A percentile compares a stretch with the other conserved stretches of the same genome.
These are phyloP conservation scores for Tuber magnatum DNA, from an alignment of 495 filamentous ascomycete species.

Conservation along the genomic window DNA sequence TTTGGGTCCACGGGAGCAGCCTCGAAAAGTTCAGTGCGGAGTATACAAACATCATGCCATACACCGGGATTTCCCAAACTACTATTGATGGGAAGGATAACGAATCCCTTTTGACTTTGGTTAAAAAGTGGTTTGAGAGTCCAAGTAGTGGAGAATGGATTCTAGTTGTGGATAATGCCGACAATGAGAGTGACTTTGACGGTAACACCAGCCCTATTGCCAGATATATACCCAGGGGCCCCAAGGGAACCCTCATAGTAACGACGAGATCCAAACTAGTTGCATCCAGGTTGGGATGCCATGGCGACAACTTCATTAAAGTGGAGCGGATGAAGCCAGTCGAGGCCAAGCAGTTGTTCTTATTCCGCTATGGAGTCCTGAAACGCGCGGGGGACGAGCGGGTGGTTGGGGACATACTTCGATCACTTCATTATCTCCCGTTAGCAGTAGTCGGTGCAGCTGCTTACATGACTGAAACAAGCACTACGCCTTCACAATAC, in stretches of 20 bases:
- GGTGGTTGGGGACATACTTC: neutral
- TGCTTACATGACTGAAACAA: slow-evolving; percentile 9
- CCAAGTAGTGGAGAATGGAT: slow-evolving; percentile 31
- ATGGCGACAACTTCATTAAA: neutral
- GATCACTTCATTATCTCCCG: slow-evolving; percentile 14
- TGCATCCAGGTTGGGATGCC: slow-evolving; percentile 3
- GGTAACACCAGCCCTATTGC: neutral
- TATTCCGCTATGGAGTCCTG: neutral
- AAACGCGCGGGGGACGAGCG: neutral
- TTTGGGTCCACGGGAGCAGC: slow-evolving; percentile 44
- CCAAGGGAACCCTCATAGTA: slow-evolving; percentile 19
- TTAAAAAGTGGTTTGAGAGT: slow-evolving; percentile 22
- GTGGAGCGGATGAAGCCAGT: neutral
- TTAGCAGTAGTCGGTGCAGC: slow-evolving; percentile 18
- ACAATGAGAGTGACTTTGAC: slow-evolving; percentile 35
- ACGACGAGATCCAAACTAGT: slow-evolving; percentile 9
- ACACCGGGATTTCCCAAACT: slow-evolving; percentile 37
- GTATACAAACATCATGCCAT: slow-evolving; percentile 44
- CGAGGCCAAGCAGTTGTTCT: neutral
- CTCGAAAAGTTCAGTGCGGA: slow-evolving; percentile 41
- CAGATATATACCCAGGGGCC: slow-evolving; percentile 13
- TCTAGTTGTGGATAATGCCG: slow-evolving; percentile 43
- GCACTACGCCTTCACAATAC: neutral
- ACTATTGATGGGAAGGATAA: slow-evolving; percentile 14
- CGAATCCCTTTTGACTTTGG: neutral